Base-by-base conservation (phyloP, 345 rosid genomes). In the Toxicodendron radicans region DNA sequence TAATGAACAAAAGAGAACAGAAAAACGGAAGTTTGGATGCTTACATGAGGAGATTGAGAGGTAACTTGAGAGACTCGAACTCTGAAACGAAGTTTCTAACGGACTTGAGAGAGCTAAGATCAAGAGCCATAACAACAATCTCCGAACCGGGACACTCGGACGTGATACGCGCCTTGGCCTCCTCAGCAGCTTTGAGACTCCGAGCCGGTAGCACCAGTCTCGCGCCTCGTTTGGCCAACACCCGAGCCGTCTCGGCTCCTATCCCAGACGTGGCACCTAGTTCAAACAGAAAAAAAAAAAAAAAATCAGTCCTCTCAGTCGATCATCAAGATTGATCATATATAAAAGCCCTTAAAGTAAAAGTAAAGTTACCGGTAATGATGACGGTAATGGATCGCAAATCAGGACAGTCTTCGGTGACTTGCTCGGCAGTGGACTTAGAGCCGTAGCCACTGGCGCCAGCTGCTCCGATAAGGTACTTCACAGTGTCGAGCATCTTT, bases 261-360 rank as follows among this genome's bases (percentile, higher is more conserved):
- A 95, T 95, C 75, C 99, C 99, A 23, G 99, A 95, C 80, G 99
- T 95, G 12, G 97, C 97, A 17, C 99, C 98, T 94, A 57, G 43
- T 41, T 21, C 68, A 23, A 2, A 58, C 16, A 18, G 17, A 33
- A 24, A 38, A 27, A 10, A 24, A 9, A 66, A 66, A 75, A 30
- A 52, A 5, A 52, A 75, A 45, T 4, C 13, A 59, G 41, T 33
- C 33, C 49, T 49, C 20, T 45, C 64, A 61, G 27, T 16, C 33
- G 30, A 21, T 61, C 41, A 48, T 32, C 48, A 3, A 35, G 13
- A 62, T 18, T 35, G 14, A 62, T 38, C 21, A 46, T 20, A 10
- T 7, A 12, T 64, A 1, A 1, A 52, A 52, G 33, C 49, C 43
- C 10, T 48, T 3, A 33, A 30, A 45, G 48, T 1, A 33, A 2